Percentiles rank a stretch among this genome's conserved stretches.
phyloP scores from a whole-genome alignment of 2,329 filamentous ascomycete species.

The Phyllosticta citrichinensis region DNA sequence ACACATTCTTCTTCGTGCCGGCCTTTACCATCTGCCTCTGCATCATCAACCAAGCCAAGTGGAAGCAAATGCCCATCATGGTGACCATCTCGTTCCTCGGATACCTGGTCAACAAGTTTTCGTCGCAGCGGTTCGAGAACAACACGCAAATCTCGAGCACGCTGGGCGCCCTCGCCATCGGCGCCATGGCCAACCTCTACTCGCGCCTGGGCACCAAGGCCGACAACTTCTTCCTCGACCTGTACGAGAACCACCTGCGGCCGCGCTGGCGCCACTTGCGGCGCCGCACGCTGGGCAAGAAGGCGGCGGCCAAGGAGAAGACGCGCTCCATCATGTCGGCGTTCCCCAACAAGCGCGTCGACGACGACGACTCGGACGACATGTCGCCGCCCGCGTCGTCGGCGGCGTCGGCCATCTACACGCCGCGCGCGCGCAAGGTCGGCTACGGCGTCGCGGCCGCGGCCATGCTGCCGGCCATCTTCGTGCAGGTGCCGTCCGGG shows the following conservation, averaged over 20 bases:
- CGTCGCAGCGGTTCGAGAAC: conserved; percentile 52
- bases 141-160: conserved; percentile 71
- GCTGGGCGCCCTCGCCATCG: conserved; percentile 65
- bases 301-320: background rate
- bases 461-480: conserved; percentile 78
- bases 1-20: conserved; percentile 60
- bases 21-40: conserved; percentile 60
- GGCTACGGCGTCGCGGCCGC: conserved; percentile 75
- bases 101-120: conserved; percentile 67
- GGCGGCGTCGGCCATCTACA: conserved; percentile 11
- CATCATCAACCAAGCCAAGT: conserved; percentile 73
- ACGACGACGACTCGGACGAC: background rate
- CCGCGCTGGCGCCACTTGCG: conserved; percentile 25
- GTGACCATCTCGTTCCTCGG: conserved; percentile 61
- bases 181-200: conserved; percentile 70
- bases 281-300: conserved; percentile 21
- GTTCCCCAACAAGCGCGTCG: background rate
- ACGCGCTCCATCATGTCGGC: background rate
- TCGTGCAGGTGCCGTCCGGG: conserved; percentile 54
- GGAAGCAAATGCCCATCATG: conserved; percentile 69
- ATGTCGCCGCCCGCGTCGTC: background rate
- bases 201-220: conserved; percentile 53
- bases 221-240: conserved; percentile 45
- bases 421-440: conserved; percentile 25
- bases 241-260: conserved; percentile 43